A percentile compares a stretch with the other conserved stretches of the same genome.
phyloP scores from a whole-genome alignment of 2,329 filamentous ascomycete genomes.

The Microascus cirrosus region DNA sequence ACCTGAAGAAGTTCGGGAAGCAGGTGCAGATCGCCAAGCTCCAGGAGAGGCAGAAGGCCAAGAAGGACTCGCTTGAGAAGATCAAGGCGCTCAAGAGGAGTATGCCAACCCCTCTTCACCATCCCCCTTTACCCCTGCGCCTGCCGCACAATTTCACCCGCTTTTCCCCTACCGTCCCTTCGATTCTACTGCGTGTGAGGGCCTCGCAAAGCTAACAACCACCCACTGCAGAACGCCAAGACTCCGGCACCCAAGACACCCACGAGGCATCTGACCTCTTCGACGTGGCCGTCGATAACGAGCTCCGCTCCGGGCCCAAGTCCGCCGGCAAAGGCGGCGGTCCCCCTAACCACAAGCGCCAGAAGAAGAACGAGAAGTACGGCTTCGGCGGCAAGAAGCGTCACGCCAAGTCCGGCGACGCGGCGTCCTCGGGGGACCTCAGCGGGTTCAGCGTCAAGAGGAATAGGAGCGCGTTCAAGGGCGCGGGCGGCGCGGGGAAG shows the following conservation, averaged over 20 bases:
- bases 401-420: slow-evolving; percentile 82
- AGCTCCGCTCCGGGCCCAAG: slow-evolving; percentile 28
- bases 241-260: slow-evolving; percentile 48
- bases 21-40: slow-evolving; percentile 93
- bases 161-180: background rate
- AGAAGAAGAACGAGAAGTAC: slow-evolving; percentile 91
- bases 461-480: slow-evolving; percentile 8
- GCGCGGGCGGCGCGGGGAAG: slow-evolving; percentile 1
- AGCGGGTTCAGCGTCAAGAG: slow-evolving; percentile 69
- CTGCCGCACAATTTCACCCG: too few species aligned
- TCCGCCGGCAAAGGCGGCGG: slow-evolving; percentile 19
- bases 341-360: slow-evolving; percentile 56
- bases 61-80: slow-evolving; percentile 89
- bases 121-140: background rate
- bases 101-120: slow-evolving; percentile 45
- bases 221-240: slow-evolving; percentile 66
- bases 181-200: too few species aligned
- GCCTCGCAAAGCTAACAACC: slow-evolving; percentile 15
- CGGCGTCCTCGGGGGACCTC: slow-evolving; percentile 69
- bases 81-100: slow-evolving; percentile 92
- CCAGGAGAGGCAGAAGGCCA: slow-evolving; percentile 86
- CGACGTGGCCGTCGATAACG: slow-evolving; percentile 73
- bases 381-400: slow-evolving; percentile 96
- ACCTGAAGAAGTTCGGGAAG: slow-evolving; percentile 98
- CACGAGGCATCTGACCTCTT: slow-evolving; percentile 75